phyloP scores from a whole-genome alignment of 257 asterid genomes.

The Lycium barbarum region DNA sequence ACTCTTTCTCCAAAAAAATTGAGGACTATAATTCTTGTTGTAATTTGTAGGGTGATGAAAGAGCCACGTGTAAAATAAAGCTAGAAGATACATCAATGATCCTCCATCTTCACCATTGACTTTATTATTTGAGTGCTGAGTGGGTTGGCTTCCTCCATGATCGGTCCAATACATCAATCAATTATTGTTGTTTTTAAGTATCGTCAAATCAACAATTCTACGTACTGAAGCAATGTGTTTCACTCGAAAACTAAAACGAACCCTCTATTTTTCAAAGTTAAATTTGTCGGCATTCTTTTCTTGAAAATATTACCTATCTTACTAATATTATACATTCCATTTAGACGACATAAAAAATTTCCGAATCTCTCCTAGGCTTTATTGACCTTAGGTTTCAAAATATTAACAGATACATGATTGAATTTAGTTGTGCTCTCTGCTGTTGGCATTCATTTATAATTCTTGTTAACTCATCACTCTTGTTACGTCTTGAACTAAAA shows the following conservation, averaged over 20 bases:
- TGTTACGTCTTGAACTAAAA: too few species aligned
- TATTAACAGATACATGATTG: too few species aligned
- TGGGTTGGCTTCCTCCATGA: conserved; percentile 25
- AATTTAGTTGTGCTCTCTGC: too few species aligned
- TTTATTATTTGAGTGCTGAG: not conserved
- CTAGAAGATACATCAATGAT: not conserved
- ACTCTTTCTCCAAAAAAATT: not conserved
- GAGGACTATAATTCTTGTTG: conserved; percentile 18
- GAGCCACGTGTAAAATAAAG: not conserved
- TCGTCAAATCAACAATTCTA: conserved; percentile 18
- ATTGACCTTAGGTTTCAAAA: too few species aligned
- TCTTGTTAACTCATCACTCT: too few species aligned
- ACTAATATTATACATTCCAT: not conserved
- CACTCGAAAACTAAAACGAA: not conserved
- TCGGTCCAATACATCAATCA: not conserved
- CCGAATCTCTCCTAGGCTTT: too few species aligned
- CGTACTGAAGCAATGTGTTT: not conserved
- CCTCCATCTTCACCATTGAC: conserved; percentile 23
- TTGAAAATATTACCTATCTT: not conserved
- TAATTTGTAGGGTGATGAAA: not conserved
- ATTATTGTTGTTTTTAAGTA: conserved; percentile 16
- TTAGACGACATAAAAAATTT: too few species aligned
- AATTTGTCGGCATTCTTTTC: not conserved
- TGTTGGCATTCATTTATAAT: too few species aligned
- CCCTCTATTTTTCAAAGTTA: not conserved